phyloP scores from a whole-genome alignment of 805 yeast genomes.

The Ogataea zsoltii region DNA sequence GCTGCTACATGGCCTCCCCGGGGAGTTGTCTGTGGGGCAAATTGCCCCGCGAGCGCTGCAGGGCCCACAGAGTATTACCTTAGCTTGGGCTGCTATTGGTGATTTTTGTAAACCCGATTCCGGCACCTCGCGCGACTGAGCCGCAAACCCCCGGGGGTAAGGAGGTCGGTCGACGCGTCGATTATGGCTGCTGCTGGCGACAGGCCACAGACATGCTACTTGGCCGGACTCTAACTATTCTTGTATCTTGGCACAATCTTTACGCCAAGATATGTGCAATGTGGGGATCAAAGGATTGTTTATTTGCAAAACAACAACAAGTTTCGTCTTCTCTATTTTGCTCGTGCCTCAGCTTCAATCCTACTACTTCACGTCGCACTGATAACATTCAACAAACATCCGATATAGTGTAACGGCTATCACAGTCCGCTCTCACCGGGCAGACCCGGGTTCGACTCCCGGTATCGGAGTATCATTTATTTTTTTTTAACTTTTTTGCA shows the following conservation, averaged over 20 bases:
- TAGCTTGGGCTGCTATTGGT: constrained; percentile 8
- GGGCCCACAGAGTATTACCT: constrained; percentile 4
- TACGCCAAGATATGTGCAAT: no score
- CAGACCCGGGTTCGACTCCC: constrained; percentile 29
- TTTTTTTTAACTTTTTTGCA: constrained; percentile 8
- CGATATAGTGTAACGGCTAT: constrained; percentile 27
- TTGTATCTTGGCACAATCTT: no score
- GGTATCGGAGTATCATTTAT: constrained; percentile 22
- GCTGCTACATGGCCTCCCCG: no score
- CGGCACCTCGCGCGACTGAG: constrained; percentile 5
- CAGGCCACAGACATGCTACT: no score
- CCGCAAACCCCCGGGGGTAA: constrained; percentile 4
- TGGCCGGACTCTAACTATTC: no score
- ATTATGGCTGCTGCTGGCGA: no score
- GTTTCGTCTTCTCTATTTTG: no score
- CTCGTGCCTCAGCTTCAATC: no score
- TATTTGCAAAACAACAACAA: no score
- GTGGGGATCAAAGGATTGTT: no score
- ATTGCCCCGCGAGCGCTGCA: neutral
- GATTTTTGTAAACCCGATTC: constrained; percentile 7
- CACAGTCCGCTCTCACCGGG: constrained; percentile 29
- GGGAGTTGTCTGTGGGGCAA: neutral
- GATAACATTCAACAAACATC: constrained; percentile 9
- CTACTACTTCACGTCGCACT: neutral
- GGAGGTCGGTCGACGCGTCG: constrained; percentile 3